Evolutionary conservation across 2,329 filamentous ascomycete species (phyloP), one percentile per base, ranked within the genome.

Genomic region (Stenocarpella maydis): DNA sequence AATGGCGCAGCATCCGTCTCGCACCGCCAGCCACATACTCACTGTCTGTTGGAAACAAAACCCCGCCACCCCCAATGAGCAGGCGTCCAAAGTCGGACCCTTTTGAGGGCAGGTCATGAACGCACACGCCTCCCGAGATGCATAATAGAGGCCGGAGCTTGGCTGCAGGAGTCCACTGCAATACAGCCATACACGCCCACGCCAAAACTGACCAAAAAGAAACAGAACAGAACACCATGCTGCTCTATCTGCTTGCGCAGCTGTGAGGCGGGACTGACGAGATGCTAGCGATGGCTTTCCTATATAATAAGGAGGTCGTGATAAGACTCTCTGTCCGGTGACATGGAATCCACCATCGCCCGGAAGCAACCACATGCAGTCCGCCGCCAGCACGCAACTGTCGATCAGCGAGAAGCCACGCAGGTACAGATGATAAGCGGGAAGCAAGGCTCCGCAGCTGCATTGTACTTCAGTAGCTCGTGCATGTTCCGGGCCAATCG

Each of bases 401-500:
- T 61, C 55, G 26, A 61, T 47, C 55, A 47, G 55, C 17, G 19
- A 61, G 34, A 15, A 61, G 41, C 39, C 55, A 60, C 39, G 55
- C 55, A 61, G 55, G 55, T 61, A 12, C 54, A 55, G 54, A 58
- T 21, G 41, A 61, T 61, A 61, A 61, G 55, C 55, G 55, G 55
- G 41, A 61, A 34, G 41, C 55, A 61, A 61, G 55, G 26, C 55
- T 61, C 55, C 55, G 55, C 41, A 45, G 41, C 55, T 47, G 55
- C 55, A 61, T 37, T 15, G 31, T 19, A n/a, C 31, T 45, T 45
- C 39, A 45, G 17, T 60, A 45, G 39, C 43, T 17, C 15, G 6
- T 60, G 55, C 21, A 31, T 31, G 8, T 9, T 10, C 9, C 26
- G 37, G 37, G 55, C 55, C 55, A 61, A 61, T 61, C 17, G 39